phyloP scores from a whole-genome alignment of 2,329 filamentous ascomycete species.

The Aureobasidium pullulans region DNA sequence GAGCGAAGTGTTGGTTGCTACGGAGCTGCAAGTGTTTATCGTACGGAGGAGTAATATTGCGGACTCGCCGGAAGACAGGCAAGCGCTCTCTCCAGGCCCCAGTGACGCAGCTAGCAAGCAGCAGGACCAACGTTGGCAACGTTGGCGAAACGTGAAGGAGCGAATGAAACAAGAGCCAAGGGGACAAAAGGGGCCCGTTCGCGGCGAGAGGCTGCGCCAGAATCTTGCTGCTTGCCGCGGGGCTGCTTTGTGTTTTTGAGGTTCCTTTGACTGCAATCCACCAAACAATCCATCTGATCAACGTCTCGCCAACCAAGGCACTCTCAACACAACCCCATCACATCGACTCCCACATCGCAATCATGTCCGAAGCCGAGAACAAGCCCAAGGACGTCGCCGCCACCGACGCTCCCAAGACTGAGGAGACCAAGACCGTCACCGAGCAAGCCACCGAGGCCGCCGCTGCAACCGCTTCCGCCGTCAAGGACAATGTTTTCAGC shows the following conservation, averaged over 20 bases:
- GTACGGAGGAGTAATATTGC: neutral
- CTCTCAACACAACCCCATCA: neutral
- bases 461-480: slow-evolving; percentile 30
- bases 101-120: neutral
- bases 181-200: neutral
- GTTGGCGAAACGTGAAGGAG: neutral
- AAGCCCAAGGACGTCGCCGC: slow-evolving; percentile 12
- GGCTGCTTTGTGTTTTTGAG: neutral
- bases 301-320: neutral
- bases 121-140: neutral
- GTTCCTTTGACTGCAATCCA: neutral
- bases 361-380: slow-evolving; percentile 14
- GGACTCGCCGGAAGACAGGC: neutral
- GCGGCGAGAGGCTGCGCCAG: no score
- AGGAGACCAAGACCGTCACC: slow-evolving; percentile 12
- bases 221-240: slow-evolving; percentile 3
- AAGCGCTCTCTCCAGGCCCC: neutral
- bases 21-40: neutral
- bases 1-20: neutral
- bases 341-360: neutral
- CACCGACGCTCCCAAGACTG: slow-evolving; percentile 2
- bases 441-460: slow-evolving; percentile 27
- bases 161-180: neutral
- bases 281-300: slow-evolving; percentile 1
- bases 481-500: slow-evolving; percentile 68